Conservation (phyloP, 768 basidiomycete genomes). For the Suillus cothurnatus region DNA sequence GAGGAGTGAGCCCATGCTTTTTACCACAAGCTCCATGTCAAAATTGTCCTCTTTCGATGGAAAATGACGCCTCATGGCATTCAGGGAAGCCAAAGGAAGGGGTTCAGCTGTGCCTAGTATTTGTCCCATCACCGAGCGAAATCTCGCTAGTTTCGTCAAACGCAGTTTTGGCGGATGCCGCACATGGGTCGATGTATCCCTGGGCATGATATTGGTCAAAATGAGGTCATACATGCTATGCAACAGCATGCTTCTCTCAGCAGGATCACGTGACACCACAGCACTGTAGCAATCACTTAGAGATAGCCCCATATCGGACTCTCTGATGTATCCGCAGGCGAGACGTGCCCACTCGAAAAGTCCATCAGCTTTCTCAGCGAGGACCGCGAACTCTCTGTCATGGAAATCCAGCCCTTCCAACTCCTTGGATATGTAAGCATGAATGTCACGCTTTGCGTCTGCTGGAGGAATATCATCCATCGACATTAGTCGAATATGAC, state of each 20-base stretch:
- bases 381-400: background rate
- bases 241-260: background rate
- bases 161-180: background rate
- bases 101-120: slow-evolving; percentile 5
- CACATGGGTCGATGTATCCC: background rate
- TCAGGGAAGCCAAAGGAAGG: slow-evolving; percentile 5
- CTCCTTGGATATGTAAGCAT: background rate
- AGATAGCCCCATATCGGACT: background rate
- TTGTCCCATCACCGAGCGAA: slow-evolving; percentile 7
- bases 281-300: background rate
- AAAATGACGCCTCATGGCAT: background rate
- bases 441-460: background rate
- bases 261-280: background rate
- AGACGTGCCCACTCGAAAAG: slow-evolving; percentile 3
- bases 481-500: background rate
- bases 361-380: background rate
- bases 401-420: background rate
- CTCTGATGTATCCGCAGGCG: slow-evolving; percentile 11
- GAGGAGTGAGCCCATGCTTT: slow-evolving; percentile 10
- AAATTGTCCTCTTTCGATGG: background rate
- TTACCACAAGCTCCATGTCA: background rate
- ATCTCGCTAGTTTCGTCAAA: background rate
- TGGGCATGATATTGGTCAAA: background rate
- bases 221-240: slow-evolving; percentile 6
- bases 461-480: background rate